Percentiles rank a stretch among this genome's conserved stretches.
Conservation (phyloP, 208 protist species). For the Acanthamoeba healyi region DNA sequence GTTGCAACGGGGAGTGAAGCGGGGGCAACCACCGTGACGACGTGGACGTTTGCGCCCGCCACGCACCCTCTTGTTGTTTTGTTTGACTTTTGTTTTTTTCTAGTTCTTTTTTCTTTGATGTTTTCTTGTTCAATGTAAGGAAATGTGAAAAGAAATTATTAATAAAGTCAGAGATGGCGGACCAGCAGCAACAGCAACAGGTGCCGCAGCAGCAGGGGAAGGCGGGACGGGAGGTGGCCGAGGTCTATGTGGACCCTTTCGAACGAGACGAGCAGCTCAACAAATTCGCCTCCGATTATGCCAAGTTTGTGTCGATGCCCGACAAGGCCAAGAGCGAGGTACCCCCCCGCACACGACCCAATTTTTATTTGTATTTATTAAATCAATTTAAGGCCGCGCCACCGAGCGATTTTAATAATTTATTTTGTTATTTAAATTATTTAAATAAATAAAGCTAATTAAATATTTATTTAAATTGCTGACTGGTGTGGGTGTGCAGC, state of each 20-base stretch:
- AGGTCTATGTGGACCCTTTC: constrained; percentile 66
- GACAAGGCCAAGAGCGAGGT: constrained; percentile 47
- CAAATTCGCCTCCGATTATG: constrained; percentile 59
- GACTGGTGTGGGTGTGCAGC: neutral
- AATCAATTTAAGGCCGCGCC: no score
- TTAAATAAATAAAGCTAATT: no score
- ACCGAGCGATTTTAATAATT: no score
- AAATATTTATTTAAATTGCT: neutral
- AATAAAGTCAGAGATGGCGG: neutral
- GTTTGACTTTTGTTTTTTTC: no score
- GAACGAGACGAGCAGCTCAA: constrained; percentile 61
- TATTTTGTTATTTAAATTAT: no score
- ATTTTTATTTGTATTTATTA: neutral
- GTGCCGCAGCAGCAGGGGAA: no score
- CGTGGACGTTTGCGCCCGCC: no score
- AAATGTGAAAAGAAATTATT: neutral
- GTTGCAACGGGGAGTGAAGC: no score
- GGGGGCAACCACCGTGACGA: no score
- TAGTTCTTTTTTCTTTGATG: neutral
- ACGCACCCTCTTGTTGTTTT: no score
- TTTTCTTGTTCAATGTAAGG: neutral
- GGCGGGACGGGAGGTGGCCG: neutral
- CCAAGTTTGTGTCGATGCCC: constrained; percentile 27
- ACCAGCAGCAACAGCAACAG: neutral
- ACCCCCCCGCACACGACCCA: neutral